A percentile compares a stretch with the other conserved stretches of the same genome.
Conservation (phyloP, 768 basidiomycete species). For the Gelatoporia subvermispora region DNA sequence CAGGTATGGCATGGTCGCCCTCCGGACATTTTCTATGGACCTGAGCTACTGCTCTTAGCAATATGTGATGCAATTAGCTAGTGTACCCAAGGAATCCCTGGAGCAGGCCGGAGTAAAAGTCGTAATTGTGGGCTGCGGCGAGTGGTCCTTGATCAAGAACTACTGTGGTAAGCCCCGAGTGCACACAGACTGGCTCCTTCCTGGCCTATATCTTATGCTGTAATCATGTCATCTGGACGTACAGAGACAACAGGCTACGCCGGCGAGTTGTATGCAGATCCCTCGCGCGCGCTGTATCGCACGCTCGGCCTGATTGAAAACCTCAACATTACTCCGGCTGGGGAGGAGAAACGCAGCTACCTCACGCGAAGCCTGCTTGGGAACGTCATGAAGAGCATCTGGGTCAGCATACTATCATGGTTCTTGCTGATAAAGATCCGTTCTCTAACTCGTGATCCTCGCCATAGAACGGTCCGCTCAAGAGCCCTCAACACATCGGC, state of each 20-base stretch:
- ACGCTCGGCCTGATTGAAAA: constrained; percentile 56
- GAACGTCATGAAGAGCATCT: constrained; percentile 37
- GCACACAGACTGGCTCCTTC: too few species aligned
- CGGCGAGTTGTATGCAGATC: constrained; percentile 60
- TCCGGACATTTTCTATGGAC: background rate
- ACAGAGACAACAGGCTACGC: constrained; percentile 42
- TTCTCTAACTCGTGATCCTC: background rate
- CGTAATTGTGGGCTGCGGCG: constrained; percentile 57
- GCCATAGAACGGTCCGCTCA: constrained; percentile 24
- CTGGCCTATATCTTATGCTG: background rate
- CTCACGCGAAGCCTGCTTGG: constrained; percentile 26
- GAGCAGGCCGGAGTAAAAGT: constrained; percentile 36
- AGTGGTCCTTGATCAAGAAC: constrained; percentile 42
- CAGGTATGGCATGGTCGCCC: constrained; percentile 28
- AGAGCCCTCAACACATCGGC: constrained; percentile 43
- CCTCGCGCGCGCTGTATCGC: constrained; percentile 52
- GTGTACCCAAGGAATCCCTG: constrained; percentile 37
- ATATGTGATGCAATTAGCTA: constrained; percentile 44
- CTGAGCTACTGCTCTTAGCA: constrained; percentile 25
- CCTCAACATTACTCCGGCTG: constrained; percentile 39
- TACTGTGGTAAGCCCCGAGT: constrained; percentile 38
- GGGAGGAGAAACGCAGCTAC: constrained; percentile 43
- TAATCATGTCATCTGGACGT: too few species aligned
- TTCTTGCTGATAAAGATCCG: background rate
- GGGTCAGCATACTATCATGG: constrained; percentile 28